A percentile compares a stretch with the other conserved stretches of the same genome.
Evolutionary conservation across 805 yeast species (phyloP).

Genomic region (Candida coleopterorum): DNA sequence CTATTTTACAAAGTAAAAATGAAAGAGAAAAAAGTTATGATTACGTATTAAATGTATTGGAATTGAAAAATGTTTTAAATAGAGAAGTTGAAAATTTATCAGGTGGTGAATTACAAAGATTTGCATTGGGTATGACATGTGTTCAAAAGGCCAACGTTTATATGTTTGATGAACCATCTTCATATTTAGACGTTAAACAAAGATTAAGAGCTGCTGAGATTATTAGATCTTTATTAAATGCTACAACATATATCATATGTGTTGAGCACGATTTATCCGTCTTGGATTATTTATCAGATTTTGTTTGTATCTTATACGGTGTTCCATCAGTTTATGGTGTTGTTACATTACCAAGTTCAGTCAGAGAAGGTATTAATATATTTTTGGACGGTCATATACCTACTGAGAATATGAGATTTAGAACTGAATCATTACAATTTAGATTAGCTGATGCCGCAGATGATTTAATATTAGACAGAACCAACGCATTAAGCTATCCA

Average conservation of each 20-base stretch:
- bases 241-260: conserved; percentile 83
- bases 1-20: conserved; percentile 67
- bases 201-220: conserved; percentile 96
- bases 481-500: conserved; percentile 75
- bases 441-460: conserved; percentile 89
- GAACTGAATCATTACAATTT: conserved; percentile 93
- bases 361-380: conserved; percentile 98
- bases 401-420: conserved; percentile 93
- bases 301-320: conserved; percentile 94
- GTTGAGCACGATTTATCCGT: conserved; percentile 99
- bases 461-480: conserved; percentile 66
- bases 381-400: conserved; percentile 98
- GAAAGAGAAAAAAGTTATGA: conserved; percentile 70
- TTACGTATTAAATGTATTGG: conserved; percentile 62
- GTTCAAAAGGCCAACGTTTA: conserved; percentile 92
- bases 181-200: conserved; percentile 97
- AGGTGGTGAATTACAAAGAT: conserved; percentile 98
- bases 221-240: conserved; percentile 76
- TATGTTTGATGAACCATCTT: conserved; percentile 99
- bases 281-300: conserved; percentile 93
- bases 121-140: conserved; percentile 96
- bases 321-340: conserved; percentile 99
- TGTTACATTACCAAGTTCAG: conserved; percentile 93
- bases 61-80: conserved; percentile 66
- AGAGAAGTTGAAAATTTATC: conserved; percentile 89